Evolutionary conservation across 805 yeast genomes (phyloP), one percentile per base, ranked within the genome.

Genomic region (Saccharomycopsis sp.): DNA sequence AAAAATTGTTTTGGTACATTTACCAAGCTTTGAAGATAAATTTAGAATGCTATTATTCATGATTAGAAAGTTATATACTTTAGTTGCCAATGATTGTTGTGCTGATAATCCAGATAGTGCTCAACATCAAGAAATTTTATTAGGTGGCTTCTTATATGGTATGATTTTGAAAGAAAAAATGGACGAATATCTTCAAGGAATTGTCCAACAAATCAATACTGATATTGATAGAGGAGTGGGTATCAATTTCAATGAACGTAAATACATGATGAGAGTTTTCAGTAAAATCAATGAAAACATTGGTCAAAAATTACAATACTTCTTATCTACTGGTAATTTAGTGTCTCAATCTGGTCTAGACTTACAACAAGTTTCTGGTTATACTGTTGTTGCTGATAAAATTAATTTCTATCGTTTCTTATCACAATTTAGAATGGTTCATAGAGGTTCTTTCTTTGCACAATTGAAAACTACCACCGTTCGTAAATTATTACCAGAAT

Each of bases 81-180:
- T 92, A 49, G 97, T 89, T 34, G 96, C 96, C 28, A 96, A 96
- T 46, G 96, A 89, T 58, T 89, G 96, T 61, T 67, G 88, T 39
- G 89, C 96, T 14, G 98, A 92, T 61, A 92, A 92, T 64, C 98
- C 98, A 58, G 98, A 92, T 78, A 94, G 97, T 37, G 85, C 96
- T 8, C 98, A 92, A 69, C 96, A 92, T 69, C 98, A 92, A 64
- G 98, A 92, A 64, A 84, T 92, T 25, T 64, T 92, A 48, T 70
- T 92, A 42, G 97, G 97, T 49, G 98, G 98, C 13, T 85, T 92
- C 72, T 68, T 92, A 41, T 92, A 86, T 53, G 96, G 96, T 51
- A 88, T 88, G 95, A 89, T 92, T 50, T 62, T 92, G 54, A 92
- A 92, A 61, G 98, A 92, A 63, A 92, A 92, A 59, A 78, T 92